Percentiles rank a stretch among this genome's conserved stretches.
Evolutionary conservation across 2,329 filamentous ascomycete genomes (phyloP).

Genomic region (Aquanectria penicillioides): DNA sequence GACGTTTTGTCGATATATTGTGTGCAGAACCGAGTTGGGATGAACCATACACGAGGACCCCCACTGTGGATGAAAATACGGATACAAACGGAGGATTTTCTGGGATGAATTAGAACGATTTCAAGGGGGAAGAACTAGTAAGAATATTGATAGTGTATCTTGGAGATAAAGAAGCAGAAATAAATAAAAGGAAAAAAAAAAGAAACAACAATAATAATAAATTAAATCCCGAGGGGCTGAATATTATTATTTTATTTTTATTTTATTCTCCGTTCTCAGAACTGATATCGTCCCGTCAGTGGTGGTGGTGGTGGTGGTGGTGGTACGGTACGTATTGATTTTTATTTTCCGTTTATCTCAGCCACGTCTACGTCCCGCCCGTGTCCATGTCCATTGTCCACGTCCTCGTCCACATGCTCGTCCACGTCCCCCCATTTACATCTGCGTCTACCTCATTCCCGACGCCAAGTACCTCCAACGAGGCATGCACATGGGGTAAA

Average conservation of each 20-base stretch:
- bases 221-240: neutral
- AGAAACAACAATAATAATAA: neutral
- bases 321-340: neutral
- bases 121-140: too few species aligned
- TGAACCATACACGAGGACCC: too few species aligned
- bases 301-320: too few species aligned
- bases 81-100: too few species aligned
- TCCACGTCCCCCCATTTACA: too few species aligned
- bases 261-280: neutral
- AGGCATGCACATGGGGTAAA: neutral
- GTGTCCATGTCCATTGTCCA: slow-evolving; percentile 1
- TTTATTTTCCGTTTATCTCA: neutral
- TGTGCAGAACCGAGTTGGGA: too few species aligned
- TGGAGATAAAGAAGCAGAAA: neutral
- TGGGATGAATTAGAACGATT: too few species aligned
- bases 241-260: slow-evolving; percentile 2
- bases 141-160: neutral
- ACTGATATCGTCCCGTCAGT: neutral
- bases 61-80: too few species aligned
- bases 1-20: too few species aligned
- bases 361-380: slow-evolving; percentile 5
- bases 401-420: too few species aligned
- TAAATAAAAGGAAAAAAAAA: neutral
- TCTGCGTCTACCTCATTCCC: neutral
- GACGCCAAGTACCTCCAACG: neutral